A percentile compares a stretch with the other conserved stretches of the same genome.
Evolutionary conservation across 495 filamentous ascomycete genomes (phyloP).

Genomic region (Trichocladium uniseriatum): DNA sequence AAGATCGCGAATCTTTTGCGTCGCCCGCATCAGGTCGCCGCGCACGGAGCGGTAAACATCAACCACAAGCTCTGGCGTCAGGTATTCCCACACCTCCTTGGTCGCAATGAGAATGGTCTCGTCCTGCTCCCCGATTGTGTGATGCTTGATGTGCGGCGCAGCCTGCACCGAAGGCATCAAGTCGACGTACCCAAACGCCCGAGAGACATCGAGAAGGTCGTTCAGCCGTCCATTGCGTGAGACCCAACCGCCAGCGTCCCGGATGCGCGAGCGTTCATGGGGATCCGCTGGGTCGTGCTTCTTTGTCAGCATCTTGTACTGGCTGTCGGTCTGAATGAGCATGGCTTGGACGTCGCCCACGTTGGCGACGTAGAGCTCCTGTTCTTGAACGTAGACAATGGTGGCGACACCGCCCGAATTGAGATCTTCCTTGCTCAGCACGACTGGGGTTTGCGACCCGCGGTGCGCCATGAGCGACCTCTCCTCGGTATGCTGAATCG

Average conservation of each 20-base stretch:
- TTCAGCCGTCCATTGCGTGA: constrained; percentile 90
- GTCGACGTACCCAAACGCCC: constrained; percentile 89
- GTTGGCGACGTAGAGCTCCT: constrained; percentile 89
- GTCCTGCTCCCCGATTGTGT: constrained; percentile 77
- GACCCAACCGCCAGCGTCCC: constrained; percentile 90
- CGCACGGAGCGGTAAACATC: constrained; percentile 81
- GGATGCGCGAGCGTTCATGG: constrained; percentile 76
- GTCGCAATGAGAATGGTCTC: constrained; percentile 90
- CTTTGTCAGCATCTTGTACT: constrained; percentile 66
- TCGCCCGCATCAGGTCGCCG: constrained; percentile 84
- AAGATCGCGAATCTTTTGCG: constrained; percentile 88
- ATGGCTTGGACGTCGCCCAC: constrained; percentile 92
- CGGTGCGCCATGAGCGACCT: constrained; percentile 54
- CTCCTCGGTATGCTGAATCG: constrained; percentile 73
- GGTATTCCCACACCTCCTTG: constrained; percentile 87
- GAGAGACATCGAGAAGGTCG: constrained; percentile 79
- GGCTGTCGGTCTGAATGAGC: constrained; percentile 79
- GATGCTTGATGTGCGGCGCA: constrained; percentile 71
- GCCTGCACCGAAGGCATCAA: constrained; percentile 90
- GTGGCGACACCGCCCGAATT: constrained; percentile 86
- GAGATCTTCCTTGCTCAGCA: constrained; percentile 79
- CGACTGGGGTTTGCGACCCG: constrained; percentile 55
- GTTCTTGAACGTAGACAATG: constrained; percentile 76
- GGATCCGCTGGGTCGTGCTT: constrained; percentile 88
- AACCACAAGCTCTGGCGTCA: constrained; percentile 80